Conservation (phyloP, 768 basidiomycete genomes). For the Sporobolomyces pararoseus region DNA sequence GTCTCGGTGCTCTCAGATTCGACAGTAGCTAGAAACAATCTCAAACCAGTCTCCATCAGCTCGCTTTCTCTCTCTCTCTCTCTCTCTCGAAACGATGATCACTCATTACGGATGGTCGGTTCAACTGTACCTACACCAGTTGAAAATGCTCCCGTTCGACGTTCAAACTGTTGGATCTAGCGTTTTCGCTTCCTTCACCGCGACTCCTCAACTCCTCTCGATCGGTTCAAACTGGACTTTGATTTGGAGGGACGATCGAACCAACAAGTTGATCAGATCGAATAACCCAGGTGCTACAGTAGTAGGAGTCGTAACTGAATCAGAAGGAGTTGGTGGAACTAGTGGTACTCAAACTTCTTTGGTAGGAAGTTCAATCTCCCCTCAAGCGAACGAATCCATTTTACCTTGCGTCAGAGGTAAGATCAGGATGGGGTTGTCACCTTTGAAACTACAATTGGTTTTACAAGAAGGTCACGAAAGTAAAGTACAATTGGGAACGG, state of each 20-base stretch:
- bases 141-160: neutral
- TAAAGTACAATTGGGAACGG: too few species aligned
- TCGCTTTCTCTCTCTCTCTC: neutral
- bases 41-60: neutral
- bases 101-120: conserved; percentile 9
- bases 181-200: neutral
- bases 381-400: neutral
- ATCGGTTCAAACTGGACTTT: neutral
- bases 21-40: neutral
- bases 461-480: neutral
- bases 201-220: neutral
- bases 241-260: conserved; percentile 12
- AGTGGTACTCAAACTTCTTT: neutral
- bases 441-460: neutral
- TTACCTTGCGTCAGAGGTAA: neutral
- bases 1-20: too few species aligned
- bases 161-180: too few species aligned
- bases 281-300: neutral
- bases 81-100: neutral
- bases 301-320: neutral
- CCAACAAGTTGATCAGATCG: neutral
- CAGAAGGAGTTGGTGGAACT: neutral
- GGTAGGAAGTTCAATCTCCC: neutral
- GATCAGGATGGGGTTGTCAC: neutral
- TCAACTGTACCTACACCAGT: neutral